Evolutionary conservation across 2,329 filamentous ascomycete species (phyloP).

Genomic region (Colletotrichum orchidophilum): DNA sequence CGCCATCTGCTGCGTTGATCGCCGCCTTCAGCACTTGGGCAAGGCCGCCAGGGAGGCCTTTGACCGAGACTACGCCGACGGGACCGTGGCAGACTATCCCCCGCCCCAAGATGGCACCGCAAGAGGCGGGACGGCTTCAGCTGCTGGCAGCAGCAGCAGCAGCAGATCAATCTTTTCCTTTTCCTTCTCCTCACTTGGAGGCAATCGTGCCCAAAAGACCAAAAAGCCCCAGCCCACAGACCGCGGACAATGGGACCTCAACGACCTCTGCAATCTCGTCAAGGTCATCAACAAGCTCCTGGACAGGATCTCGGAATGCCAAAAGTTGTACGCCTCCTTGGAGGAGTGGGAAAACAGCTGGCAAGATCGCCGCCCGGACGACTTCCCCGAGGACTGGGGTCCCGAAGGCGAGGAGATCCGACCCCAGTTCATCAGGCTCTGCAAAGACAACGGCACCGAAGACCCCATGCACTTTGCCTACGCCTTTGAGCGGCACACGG

Average conservation of each 20-base stretch:
- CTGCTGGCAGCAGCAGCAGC: no score
- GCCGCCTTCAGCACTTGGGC: neutral
- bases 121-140: no score
- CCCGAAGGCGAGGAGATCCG: neutral
- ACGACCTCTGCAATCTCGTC: conserved; percentile 6
- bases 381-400: neutral
- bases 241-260: conserved; percentile 7
- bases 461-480: neutral
- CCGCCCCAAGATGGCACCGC: neutral
- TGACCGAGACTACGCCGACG: neutral
- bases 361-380: neutral
- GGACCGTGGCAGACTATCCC: neutral
- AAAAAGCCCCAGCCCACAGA: neutral
- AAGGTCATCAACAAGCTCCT: neutral
- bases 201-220: neutral
- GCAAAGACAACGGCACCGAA: conserved; percentile 6
- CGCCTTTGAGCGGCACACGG: neutral
- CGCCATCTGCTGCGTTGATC: conserved; percentile 19
- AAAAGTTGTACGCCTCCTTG: neutral
- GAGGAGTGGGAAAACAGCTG: conserved; percentile 5
- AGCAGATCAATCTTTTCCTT: neutral
- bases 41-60: neutral
- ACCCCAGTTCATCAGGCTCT: neutral
- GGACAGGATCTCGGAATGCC: neutral
- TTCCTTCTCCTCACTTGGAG: neutral